A percentile compares a stretch with the other conserved stretches of the same genome.
phyloP scores from a whole-genome alignment of 2,329 filamentous ascomycete genomes.

The Scedosporium apiospermum region DNA sequence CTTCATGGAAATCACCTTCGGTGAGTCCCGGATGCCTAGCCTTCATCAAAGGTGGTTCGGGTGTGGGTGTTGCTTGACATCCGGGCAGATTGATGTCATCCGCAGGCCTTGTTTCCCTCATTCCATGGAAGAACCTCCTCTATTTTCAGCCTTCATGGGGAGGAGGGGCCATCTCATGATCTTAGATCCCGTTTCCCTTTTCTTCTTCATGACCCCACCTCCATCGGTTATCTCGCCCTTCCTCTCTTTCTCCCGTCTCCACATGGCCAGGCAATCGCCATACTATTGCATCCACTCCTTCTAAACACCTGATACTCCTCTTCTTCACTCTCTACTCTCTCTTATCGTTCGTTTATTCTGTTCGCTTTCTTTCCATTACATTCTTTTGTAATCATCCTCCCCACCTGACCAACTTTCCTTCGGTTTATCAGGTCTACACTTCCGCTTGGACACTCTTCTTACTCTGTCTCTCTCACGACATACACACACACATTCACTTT shows the following conservation, averaged over 20 bases:
- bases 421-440: background rate
- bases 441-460: background rate
- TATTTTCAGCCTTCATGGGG: too few relatives aligned
- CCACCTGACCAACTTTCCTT: background rate
- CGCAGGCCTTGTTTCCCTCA: background rate
- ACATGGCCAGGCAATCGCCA: background rate
- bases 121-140: background rate
- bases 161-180: constrained; percentile 2
- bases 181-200: background rate
- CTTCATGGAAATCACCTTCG: background rate
- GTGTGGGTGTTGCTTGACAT: background rate
- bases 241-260: background rate
- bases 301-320: background rate
- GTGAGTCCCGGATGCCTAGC: background rate
- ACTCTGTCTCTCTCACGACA: background rate
- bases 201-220: background rate
- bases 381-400: background rate
- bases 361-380: background rate
- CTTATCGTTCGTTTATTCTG: background rate
- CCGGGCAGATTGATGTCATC: constrained; percentile 2
- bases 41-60: constrained; percentile 2
- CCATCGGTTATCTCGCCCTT: background rate
- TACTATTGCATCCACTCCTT: constrained; percentile 4
- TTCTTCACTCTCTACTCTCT: background rate
- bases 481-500: background rate